Base-by-base conservation (phyloP, 352 stramenopile species). In the Globisporangium splendens region DNA sequence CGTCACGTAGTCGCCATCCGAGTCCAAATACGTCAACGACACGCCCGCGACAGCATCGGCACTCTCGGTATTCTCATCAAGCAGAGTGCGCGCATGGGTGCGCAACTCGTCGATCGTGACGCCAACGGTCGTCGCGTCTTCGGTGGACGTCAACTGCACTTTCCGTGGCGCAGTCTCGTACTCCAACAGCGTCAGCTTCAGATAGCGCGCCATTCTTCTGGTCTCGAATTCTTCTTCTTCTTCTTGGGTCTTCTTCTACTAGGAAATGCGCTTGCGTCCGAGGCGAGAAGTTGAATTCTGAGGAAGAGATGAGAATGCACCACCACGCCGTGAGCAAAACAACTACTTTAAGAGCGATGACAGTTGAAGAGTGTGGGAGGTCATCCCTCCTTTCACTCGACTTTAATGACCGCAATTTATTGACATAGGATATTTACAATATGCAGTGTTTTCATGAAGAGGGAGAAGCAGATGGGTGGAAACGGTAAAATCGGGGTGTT, bases 1-100 rank as follows among this genome's bases (percentile, higher is more conserved):
- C 62, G 68, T 75, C 18, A 82, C 67, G n/a, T 61, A n/a, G 54
- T 82, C 73, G 28, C 73, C 65, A 47, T 77, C 73, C 42, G 54
- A 63, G 55, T 82, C 73, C 38, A 68, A 53, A 47, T 81, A 81
- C 54, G 65, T 77, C 8, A 75, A 48, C 38, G 54, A 31, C 44
- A 46, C 44, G 35, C 54, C 46, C 13, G 53, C 28, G 18, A 47
- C 54, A 21, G 39, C 54, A 20, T 41, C 44, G 33, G 22, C 20
- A 1, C 35, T 41, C 12, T 41, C 35, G 8, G 24, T 31, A 2
- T 31, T 5, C 24, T 31, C 24, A 31, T 31, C 24, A 31, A 61
- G 31, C 6, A 61, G 46, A 21, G 21, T 5, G 28, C 46, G 46
- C 21, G 54, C 54, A 28, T 31, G 31, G 18, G 20, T 18, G 6